These are phyloP conservation scores for Penicillium sp. DNA, from an alignment of 2,329 filamentous ascomycete genomes.

Conservation along the genomic window DNA sequence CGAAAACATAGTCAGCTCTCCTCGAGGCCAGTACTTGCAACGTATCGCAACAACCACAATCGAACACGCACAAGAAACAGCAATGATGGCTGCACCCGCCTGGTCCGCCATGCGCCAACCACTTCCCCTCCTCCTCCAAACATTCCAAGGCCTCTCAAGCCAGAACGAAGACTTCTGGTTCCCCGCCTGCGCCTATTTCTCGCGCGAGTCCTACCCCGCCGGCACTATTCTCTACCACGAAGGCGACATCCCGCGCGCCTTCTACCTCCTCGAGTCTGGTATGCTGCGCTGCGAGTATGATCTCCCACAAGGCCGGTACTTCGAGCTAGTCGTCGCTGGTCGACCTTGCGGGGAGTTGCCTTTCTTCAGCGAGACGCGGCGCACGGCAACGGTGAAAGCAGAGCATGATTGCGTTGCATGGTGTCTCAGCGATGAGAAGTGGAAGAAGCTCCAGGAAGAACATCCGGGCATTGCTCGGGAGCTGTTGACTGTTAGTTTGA, in stretches of 20 bases:
- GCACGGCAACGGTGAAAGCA: slow-evolving; percentile 79
- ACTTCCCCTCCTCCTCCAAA: slow-evolving; percentile 82
- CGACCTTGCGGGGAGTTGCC: slow-evolving; percentile 94
- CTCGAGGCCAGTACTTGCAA: slow-evolving; percentile 70
- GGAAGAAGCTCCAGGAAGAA: slow-evolving; percentile 65
- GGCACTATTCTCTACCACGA: slow-evolving; percentile 72
- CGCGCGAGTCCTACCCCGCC: slow-evolving; percentile 59
- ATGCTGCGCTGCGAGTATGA: slow-evolving; percentile 88
- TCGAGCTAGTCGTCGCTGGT: slow-evolving; percentile 87
- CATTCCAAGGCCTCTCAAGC: slow-evolving; percentile 82
- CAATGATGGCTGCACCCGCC: slow-evolving; percentile 53
- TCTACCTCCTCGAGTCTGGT: slow-evolving; percentile 85
- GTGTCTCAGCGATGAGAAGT: slow-evolving; percentile 67
- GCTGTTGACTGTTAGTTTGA: slow-evolving; percentile 78
- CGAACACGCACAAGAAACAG: slow-evolving; percentile 51
- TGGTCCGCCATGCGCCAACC: slow-evolving; percentile 89
- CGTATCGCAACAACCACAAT: slow-evolving; percentile 73
- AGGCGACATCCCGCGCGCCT: slow-evolving; percentile 71
- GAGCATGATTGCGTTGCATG: slow-evolving; percentile 79
- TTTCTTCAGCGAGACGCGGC: slow-evolving; percentile 85
- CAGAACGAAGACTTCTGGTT: slow-evolving; percentile 97
- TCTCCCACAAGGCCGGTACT: slow-evolving; percentile 79
- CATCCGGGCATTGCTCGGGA: slow-evolving; percentile 77
- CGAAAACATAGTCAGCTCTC: slow-evolving; percentile 65
- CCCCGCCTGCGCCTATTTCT: slow-evolving; percentile 69